Percentiles rank a stretch among this genome's conserved stretches.
Evolutionary conservation across 495 filamentous ascomycete genomes (phyloP).

Genomic region (Penicillium desertorum): DNA sequence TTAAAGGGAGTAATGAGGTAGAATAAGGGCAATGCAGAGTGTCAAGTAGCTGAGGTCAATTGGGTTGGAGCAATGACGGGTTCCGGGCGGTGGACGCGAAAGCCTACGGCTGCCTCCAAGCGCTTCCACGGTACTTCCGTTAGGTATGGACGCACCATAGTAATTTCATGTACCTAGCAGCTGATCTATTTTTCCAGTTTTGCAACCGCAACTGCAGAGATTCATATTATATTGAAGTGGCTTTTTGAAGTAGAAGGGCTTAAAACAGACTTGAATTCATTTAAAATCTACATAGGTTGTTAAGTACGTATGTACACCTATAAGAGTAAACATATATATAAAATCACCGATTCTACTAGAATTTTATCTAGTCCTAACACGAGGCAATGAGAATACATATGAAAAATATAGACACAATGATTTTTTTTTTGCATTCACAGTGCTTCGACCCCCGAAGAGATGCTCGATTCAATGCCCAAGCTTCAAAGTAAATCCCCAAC

Average conservation of each 20-base stretch:
- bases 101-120: conserved; percentile 31
- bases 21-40: conserved; percentile 9
- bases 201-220: neutral
- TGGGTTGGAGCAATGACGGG: conserved; percentile 32
- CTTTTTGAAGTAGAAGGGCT: neutral
- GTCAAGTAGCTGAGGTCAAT: conserved; percentile 20
- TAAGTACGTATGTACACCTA: neutral
- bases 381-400: conserved; percentile 3
- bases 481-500: conserved; percentile 50
- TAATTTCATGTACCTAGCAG: conserved; percentile 7
- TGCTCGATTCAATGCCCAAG: conserved; percentile 32
- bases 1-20: conserved; percentile 13
- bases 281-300: too few relatives aligned
- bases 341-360: neutral
- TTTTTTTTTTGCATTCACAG: conserved; percentile 42
- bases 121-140: conserved; percentile 18
- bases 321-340: neutral
- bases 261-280: too few relatives aligned
- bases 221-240: neutral
- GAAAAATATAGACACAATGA: conserved; percentile 42
- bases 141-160: conserved; percentile 4
- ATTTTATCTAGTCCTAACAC: neutral
- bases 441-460: conserved; percentile 26
- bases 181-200: neutral
- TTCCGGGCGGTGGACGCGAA: conserved; percentile 36